These are phyloP conservation scores for Amanita muscaria DNA, from an alignment of 768 basidiomycete species.

Conservation along the genomic window DNA sequence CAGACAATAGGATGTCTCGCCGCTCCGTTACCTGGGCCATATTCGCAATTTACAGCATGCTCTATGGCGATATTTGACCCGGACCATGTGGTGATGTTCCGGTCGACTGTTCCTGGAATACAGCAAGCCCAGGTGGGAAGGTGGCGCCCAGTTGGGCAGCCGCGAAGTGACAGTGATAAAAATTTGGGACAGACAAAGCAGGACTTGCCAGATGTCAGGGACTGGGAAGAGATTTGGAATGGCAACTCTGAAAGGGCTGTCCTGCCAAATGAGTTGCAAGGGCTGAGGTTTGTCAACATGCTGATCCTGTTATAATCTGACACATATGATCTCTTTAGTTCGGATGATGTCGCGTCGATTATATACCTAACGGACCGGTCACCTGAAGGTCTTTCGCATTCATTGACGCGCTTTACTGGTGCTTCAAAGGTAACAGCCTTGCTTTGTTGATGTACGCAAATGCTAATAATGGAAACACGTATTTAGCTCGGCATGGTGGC, in stretches of 20 bases:
- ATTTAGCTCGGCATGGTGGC: conserved; percentile 57
- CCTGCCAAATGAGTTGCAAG: conserved; percentile 32
- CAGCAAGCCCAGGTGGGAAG: conserved; percentile 58
- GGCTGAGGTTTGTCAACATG: conserved; percentile 27
- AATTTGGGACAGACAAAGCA: neutral
- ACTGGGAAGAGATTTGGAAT: conserved; percentile 48
- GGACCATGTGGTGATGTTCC: conserved; percentile 37
- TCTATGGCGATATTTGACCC: conserved; percentile 49
- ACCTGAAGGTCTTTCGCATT: conserved; percentile 43
- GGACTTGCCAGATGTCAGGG: conserved; percentile 10
- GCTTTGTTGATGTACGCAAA: neutral
- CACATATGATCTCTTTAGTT: conserved; percentile 13
- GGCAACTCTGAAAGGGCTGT: conserved; percentile 13
- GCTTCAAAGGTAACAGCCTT: conserved; percentile 35
- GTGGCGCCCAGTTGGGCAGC: conserved; percentile 54
- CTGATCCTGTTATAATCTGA: neutral
- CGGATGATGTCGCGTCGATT: conserved; percentile 26
- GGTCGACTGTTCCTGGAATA: conserved; percentile 54
- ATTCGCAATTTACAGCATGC: conserved; percentile 33
- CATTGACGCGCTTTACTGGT: conserved; percentile 32
- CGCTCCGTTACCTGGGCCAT: conserved; percentile 31
- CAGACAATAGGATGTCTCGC: conserved; percentile 56
- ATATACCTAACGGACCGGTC: conserved; percentile 51
- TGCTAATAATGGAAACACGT: no score
- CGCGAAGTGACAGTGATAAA: conserved; percentile 15